Evolutionary conservation across 768 basidiomycete genomes (phyloP), one percentile per base, ranked within the genome.

Genomic region (Mycena maculata): DNA sequence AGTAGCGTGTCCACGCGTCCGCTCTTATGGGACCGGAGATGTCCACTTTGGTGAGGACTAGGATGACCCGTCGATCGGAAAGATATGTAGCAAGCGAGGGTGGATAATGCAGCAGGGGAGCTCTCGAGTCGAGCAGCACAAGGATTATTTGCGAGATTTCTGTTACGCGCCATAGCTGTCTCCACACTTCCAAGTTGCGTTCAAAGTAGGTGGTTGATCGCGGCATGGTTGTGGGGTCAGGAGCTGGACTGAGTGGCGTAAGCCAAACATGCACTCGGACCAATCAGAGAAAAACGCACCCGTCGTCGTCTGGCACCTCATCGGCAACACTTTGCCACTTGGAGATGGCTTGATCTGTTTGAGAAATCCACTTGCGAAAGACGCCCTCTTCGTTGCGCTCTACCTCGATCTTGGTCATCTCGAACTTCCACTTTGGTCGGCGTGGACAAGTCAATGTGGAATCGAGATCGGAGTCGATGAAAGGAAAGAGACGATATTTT

Each of bases 141-240:
- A 98, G 87, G 22, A 98, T 82, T 69, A 98, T 93, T 72, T 95
- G 88, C 0, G 94, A 94, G 27, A 93, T 91, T 79, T 99, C 97
- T 8, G 91, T 89, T 23, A 98, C 96, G 39, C 97, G 88, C 97
- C 97, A 98, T 71, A 98, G 80, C 80, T 98, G 97, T 68, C 96
- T 81, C 96, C 96, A 98, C 16, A 98, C 95, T 75, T 98, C 93
- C 48, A 98, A 73, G 76, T 98, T 98, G 44, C 93, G 86, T 78
- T 98, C 96, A 76, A 89, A 98, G 77, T 91, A 90, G 1, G 92
- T 90, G 2, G 92, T 89, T 4, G 93, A 91, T 47, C 81, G 79
- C 12, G 88, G 89, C 85, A 90, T 83, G 30, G 65, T 52, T 15
- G 49, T 27, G 27, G 30, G 60, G 20, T 56, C 44, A 41, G 44